Evolutionary conservation across 805 yeast genomes (phyloP), one percentile per base, ranked within the genome.

Genomic region (Millerozyma miso): DNA sequence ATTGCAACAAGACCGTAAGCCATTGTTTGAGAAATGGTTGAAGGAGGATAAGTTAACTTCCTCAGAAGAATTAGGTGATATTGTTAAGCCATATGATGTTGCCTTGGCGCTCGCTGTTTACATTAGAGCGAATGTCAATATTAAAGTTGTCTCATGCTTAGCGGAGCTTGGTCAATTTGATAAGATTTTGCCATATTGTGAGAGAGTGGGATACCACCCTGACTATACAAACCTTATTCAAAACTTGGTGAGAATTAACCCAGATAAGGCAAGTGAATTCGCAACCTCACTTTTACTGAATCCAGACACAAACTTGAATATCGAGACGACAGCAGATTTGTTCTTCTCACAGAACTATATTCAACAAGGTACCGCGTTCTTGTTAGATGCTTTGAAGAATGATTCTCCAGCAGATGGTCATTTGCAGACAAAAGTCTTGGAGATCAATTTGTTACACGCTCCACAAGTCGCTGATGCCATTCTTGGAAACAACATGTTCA

Each of bases 381-480:
- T 93, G 58, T 75, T 93, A 54, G 99, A 93, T 65, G 98, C 97
- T 7, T 77, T 93, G 62, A 93, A 93, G 72, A 86, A 83, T 49
- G 96, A 93, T 67, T 76, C 83, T 32, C 97, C 98, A 33, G 85
- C 90, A 49, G 96, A 93, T 60, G 97, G 97, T 14, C 96, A 89
- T 58, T 74, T 93, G 59, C 99, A 93, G 74, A 93, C 99, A 6
- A 81, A 95, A 58, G 80, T 93, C 40, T 78, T 93, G 53, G 99
- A 93, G 68, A 88, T 88, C 53, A 93, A 93, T 65, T 74, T 93
- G 62, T 65, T 88, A 60, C 95, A 90, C 63, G 99, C 99, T 14
- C 99, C 99, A 40, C 99, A 93, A 75, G 99, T 93, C 44, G 99
- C 99, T 35, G 99, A 93, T 67, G 99, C 99, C 16, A 93, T 93